Conservation (phyloP, 306 rosid species). For the Rosa lucieae region DNA sequence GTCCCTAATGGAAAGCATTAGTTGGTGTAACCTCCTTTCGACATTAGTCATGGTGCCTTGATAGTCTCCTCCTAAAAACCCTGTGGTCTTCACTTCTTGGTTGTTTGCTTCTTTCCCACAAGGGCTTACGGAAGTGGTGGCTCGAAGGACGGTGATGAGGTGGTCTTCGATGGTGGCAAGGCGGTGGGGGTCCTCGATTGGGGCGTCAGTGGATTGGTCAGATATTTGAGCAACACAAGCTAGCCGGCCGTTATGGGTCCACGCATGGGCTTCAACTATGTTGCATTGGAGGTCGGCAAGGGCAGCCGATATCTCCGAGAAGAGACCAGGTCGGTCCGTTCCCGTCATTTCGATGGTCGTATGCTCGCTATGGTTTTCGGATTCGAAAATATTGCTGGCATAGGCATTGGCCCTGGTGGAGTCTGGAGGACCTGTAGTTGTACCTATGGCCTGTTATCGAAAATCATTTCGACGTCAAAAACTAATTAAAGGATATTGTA, state of each 20-base stretch:
- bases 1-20: conserved; percentile 53
- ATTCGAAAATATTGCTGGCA: conserved; percentile 20
- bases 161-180: conserved; percentile 51
- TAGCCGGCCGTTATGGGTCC: conserved; percentile 67
- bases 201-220: conserved; percentile 50
- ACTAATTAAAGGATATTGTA: neutral
- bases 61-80: conserved; percentile 27
- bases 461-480: neutral
- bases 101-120: conserved; percentile 21
- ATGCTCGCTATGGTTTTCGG: conserved; percentile 28
- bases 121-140: conserved; percentile 25
- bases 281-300: conserved; percentile 63
- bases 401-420: conserved; percentile 31
- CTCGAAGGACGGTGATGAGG: conserved; percentile 53
- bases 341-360: conserved; percentile 63
- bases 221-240: conserved; percentile 67
- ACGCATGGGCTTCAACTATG: conserved; percentile 61
- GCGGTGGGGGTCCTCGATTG: conserved; percentile 53
- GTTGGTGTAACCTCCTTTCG: conserved; percentile 71
- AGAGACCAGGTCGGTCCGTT: conserved; percentile 56
- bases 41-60: conserved; percentile 48
- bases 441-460: conserved; percentile 45
- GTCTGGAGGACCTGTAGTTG: conserved; percentile 36
- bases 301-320: conserved; percentile 65
- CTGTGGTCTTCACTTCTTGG: conserved; percentile 43